These are phyloP conservation scores for Mycena chlorophos DNA, from an alignment of 768 basidiomycete species.

Conservation along the genomic window DNA sequence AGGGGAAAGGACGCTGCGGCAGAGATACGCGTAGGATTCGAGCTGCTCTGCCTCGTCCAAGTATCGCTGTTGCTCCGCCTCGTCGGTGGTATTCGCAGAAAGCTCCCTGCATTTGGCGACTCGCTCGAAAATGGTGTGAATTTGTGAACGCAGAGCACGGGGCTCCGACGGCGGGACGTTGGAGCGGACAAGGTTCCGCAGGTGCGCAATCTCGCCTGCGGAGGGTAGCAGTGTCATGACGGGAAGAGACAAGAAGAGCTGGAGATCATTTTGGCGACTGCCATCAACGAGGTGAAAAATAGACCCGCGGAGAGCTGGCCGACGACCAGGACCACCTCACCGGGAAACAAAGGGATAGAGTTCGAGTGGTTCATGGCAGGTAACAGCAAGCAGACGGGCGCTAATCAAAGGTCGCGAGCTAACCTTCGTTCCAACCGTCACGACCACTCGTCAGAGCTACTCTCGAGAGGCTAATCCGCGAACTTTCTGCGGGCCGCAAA, in stretches of 20 bases:
- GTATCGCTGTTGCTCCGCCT: not conserved
- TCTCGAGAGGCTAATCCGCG: no score
- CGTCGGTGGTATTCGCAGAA: not conserved
- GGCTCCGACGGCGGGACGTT: not conserved
- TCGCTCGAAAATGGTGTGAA: not conserved
- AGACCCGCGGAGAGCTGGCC: no score
- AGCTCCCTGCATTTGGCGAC: not conserved
- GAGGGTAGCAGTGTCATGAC: not conserved
- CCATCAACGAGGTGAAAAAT: no score
- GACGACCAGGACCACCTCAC: no score
- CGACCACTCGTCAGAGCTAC: no score
- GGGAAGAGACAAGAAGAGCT: not conserved
- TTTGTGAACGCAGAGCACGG: not conserved
- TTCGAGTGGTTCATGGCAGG: no score
- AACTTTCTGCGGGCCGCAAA: no score
- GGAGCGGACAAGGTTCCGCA: not conserved
- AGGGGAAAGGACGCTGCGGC: constrained; percentile 9
- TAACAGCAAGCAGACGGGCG: no score
- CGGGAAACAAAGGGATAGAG: no score
- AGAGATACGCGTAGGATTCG: not conserved
- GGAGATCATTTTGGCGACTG: no score
- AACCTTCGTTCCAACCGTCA: no score
- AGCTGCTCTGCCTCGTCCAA: not conserved
- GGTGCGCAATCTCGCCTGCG: not conserved
- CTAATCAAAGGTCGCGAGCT: no score